A percentile compares a stretch with the other conserved stretches of the same genome.
Conservation (phyloP, 352 stramenopile species). For the Phytophthora litchii region DNA sequence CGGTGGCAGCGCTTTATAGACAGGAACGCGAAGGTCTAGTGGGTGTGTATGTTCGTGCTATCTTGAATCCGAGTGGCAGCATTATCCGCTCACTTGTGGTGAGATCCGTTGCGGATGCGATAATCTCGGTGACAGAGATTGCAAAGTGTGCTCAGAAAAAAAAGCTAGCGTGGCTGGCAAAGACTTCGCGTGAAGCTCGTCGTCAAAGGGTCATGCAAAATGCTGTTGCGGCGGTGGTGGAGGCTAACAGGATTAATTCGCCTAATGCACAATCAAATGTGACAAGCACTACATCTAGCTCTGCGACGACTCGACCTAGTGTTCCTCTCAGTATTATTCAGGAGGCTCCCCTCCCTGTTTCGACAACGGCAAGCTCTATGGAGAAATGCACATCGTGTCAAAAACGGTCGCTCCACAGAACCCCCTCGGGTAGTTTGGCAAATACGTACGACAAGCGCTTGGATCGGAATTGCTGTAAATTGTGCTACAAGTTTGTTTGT, state of each 20-base stretch:
- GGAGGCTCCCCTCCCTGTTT: background rate
- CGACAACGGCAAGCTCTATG: background rate
- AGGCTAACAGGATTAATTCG: constrained; percentile 20
- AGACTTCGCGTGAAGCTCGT: constrained; percentile 13
- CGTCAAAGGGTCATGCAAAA: constrained; percentile 16
- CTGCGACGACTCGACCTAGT: constrained; percentile 29
- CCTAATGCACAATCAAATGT: constrained; percentile 22
- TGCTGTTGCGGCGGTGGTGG: constrained; percentile 21
- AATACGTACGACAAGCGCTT: constrained; percentile 26
- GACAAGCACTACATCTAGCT: constrained; percentile 30
- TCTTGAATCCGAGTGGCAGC: constrained; percentile 41
- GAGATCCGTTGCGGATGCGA: constrained; percentile 24
- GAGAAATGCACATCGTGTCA: constrained; percentile 42
- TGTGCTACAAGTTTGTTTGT: constrained; percentile 43
- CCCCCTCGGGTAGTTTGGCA: constrained; percentile 6
- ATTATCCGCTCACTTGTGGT: constrained; percentile 37
- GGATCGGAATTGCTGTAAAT: constrained; percentile 29
- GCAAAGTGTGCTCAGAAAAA: constrained; percentile 40
- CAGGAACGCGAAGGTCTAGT: constrained; percentile 39
- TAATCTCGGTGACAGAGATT: constrained; percentile 34
- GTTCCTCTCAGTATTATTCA: constrained; percentile 3
- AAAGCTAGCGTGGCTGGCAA: constrained; percentile 42
- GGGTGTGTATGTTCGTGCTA: constrained; percentile 41
- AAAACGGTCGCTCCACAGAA: constrained; percentile 23
- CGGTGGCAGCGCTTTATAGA: constrained; percentile 47